phyloP scores from a whole-genome alignment of 208 protist species.

The Acanthamoeba healyi region DNA sequence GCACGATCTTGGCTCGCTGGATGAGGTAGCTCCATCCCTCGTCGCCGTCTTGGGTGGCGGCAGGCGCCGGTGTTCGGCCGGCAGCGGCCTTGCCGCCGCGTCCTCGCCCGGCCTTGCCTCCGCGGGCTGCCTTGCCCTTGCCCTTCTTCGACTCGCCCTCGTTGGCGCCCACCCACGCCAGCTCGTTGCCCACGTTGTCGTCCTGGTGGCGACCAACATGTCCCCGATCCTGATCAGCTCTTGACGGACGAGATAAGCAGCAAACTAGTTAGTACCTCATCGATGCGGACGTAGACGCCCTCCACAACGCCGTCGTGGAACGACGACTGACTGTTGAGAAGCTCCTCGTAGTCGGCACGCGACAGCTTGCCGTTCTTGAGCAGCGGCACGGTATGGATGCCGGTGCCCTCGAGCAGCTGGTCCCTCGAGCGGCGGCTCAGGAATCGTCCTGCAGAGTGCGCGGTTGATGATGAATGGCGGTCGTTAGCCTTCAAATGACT shows the following conservation, averaged over 20 bases:
- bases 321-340: conserved; percentile 8
- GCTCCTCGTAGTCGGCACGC: conserved; percentile 4
- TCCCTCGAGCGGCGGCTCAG: neutral
- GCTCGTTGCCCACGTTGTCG: conserved; percentile 52
- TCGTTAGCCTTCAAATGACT: too few relatives aligned
- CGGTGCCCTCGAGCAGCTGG: conserved; percentile 44
- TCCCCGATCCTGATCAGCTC: neutral
- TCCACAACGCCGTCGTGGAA: conserved; percentile 33
- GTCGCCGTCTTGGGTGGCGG: neutral
- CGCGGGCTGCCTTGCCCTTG: neutral
- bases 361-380: conserved; percentile 47
- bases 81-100: neutral
- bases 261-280: neutral
- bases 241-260: too few relatives aligned
- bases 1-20: conserved; percentile 41
- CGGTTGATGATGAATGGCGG: too few relatives aligned
- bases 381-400: conserved; percentile 39
- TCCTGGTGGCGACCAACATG: neutral
- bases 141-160: conserved; percentile 33
- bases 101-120: neutral
- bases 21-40: conserved; percentile 26
- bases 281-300: conserved; percentile 69
- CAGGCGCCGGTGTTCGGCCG: neutral
- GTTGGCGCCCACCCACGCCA: conserved; percentile 24
- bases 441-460: neutral